Conservation (phyloP, 352 stramenopile species). For the Halophytophthora polymorphica region DNA sequence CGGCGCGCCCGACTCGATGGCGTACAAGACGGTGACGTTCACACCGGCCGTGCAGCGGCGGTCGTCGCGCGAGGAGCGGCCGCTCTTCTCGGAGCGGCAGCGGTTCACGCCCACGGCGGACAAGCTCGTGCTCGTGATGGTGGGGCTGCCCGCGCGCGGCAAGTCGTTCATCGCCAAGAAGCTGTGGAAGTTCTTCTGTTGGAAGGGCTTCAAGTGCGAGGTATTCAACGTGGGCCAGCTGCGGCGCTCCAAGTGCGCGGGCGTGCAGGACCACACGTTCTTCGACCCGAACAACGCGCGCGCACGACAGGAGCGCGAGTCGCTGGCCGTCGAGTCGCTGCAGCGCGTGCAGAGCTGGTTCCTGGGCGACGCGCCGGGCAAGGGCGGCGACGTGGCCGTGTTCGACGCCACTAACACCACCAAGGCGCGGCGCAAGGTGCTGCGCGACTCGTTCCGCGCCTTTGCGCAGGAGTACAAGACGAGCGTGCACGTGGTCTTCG, state of each 20-base stretch:
- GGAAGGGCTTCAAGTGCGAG: conserved; percentile 73
- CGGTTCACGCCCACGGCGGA: conserved; percentile 83
- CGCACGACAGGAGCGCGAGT: conserved; percentile 68
- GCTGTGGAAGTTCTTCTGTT: conserved; percentile 74
- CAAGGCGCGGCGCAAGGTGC: conserved; percentile 42
- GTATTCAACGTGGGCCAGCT: conserved; percentile 97
- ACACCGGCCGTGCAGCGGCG: conserved; percentile 22
- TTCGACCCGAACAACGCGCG: conserved; percentile 90
- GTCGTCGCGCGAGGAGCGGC: conserved; percentile 24
- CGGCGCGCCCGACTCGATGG: conserved; percentile 32
- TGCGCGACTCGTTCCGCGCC: conserved; percentile 55
- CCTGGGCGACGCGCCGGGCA: conserved; percentile 16
- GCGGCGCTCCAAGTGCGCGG: conserved; percentile 72
- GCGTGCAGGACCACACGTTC: conserved; percentile 85
- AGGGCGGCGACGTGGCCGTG: conserved; percentile 83
- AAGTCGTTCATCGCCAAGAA: conserved; percentile 97
- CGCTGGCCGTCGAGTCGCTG: conserved; percentile 77
- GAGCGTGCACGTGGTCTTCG: conserved; percentile 88
- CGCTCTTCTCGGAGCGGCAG: conserved; percentile 69
- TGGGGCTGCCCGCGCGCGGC: conserved; percentile 91
- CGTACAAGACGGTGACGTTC: conserved; percentile 44
- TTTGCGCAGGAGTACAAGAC: conserved; percentile 64
- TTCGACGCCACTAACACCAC: conserved; percentile 92
- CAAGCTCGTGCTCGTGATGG: conserved; percentile 95
- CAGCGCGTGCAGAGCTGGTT: conserved; percentile 71